Evolutionary conservation across 148 eudicot genomes (phyloP).

Genomic region (Chenopodium album): DNA sequence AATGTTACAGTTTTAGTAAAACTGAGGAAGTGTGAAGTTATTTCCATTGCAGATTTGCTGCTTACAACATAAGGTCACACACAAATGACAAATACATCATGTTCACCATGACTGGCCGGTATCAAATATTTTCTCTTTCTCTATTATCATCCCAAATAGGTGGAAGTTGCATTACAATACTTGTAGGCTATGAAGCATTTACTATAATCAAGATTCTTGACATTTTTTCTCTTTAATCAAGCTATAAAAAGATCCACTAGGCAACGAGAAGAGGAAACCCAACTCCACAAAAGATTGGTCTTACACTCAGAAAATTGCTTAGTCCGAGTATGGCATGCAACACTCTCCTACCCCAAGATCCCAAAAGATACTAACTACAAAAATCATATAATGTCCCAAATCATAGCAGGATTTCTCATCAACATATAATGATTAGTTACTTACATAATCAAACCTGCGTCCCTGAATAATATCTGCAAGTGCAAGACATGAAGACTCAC

Average conservation of each 20-base stretch:
- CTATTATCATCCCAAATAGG: not conserved
- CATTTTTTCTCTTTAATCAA: not conserved
- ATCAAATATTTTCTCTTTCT: not conserved
- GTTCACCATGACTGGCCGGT: not conserved
- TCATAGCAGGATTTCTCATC: not conserved
- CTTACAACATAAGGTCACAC: not conserved
- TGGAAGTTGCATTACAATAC: not conserved
- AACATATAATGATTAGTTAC: not conserved
- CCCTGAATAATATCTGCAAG: slow-evolving; percentile 92
- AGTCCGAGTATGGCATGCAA: not conserved
- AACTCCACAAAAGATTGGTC: not conserved
- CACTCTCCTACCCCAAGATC: not conserved
- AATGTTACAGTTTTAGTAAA: no score
- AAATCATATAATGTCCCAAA: not conserved
- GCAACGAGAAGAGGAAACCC: not conserved
- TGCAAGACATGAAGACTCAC: slow-evolving; percentile 97
- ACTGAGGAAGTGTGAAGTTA: no score
- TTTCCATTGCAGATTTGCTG: not conserved
- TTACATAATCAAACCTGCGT: slow-evolving; percentile 85
- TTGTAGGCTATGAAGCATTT: not conserved
- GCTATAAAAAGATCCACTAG: not conserved
- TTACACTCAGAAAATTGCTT: not conserved
- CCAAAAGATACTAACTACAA: not conserved
- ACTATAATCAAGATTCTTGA: not conserved
- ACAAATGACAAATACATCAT: not conserved